Percentiles rank a stretch among this genome's conserved stretches.
Evolutionary conservation across 192 early-diverging fungal species (phyloP).

Genomic region (Backusella macrospora): DNA sequence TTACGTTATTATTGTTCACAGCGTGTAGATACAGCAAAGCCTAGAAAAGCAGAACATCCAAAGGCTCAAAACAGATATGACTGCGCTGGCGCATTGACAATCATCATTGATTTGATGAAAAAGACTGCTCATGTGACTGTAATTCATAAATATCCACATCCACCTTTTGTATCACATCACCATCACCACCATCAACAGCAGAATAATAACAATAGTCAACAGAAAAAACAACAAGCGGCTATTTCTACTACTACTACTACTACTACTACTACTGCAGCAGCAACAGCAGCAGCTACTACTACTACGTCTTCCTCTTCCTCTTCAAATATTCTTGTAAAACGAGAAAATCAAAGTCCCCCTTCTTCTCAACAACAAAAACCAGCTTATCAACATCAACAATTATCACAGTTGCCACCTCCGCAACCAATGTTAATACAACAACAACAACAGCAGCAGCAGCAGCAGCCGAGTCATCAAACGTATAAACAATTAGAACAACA

Average conservation of each 20-base stretch:
- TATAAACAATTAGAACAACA: not conserved
- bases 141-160: conserved; percentile 35
- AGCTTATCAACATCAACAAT: not conserved
- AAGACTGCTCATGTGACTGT: conserved; percentile 33
- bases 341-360: not conserved
- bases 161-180: conserved; percentile 25
- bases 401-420: not conserved
- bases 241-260: not conserved
- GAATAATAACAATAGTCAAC: conserved; percentile 12
- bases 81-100: conserved; percentile 33
- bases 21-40: conserved; percentile 33
- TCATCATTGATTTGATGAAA: conserved; percentile 37
- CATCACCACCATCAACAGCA: conserved; percentile 15
- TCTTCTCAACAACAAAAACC: conserved; percentile 12
- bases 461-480: not conserved
- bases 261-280: not conserved
- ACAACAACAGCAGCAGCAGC: not conserved
- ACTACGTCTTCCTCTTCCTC: conserved; percentile 18
- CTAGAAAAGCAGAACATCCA: conserved; percentile 33
- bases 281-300: not conserved
- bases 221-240: conserved; percentile 4
- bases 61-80: conserved; percentile 33
- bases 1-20: conserved; percentile 42
- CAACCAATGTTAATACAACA: not conserved
- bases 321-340: conserved; percentile 10